Evolutionary conservation across 2,329 filamentous ascomycete species (phyloP), one percentile per base, ranked within the genome.

Genomic region (Apiospora phragmitis): DNA sequence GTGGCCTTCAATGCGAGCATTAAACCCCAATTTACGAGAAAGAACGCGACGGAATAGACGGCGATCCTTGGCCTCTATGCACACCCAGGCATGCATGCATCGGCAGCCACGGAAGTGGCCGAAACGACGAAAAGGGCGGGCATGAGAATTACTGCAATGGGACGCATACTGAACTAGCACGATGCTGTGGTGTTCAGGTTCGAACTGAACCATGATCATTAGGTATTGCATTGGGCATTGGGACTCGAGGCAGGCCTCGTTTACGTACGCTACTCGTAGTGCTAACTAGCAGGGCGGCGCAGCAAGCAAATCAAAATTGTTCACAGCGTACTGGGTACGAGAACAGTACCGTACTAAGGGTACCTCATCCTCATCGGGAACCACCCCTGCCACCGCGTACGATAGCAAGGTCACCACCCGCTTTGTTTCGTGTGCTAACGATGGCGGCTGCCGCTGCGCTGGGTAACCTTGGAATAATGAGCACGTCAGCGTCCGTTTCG

Each of bases 401-500:
- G 32, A 62, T 62, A 62, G 55, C 55, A 62, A 62, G 55, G 55
- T 38, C 55, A 62, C 32, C 55, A 24, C 55, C 55, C 55, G 55
- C 55, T 62, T 62, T 62, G 55, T 35, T 62, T 62, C 29, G 55
- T 38, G 55, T 62, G 55, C 55, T 62, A 62, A 38, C 55, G 55
- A 62, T 62, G 55, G 55, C 32, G 55, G 32, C 55, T 62, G 55
- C 55, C 55, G 32, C 55, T 62, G 55, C 32, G 55, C 55, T 62
- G 55, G 55, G 55, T 62, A 62, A 62, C 55, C 55, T 62, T 62
- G 55, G 55, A 62, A 62, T 62, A 18, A 32, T 38, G 32, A 62
- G 55, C 55, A 62, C 55, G 55, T 62, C 55, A 62, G 55, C 32
- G 55, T 38, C 55, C 55, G 55, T 62, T 62, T 62, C 29, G 55